Conservation (phyloP, 148 eudicot genomes). For the Chenopodium quinoa region DNA sequence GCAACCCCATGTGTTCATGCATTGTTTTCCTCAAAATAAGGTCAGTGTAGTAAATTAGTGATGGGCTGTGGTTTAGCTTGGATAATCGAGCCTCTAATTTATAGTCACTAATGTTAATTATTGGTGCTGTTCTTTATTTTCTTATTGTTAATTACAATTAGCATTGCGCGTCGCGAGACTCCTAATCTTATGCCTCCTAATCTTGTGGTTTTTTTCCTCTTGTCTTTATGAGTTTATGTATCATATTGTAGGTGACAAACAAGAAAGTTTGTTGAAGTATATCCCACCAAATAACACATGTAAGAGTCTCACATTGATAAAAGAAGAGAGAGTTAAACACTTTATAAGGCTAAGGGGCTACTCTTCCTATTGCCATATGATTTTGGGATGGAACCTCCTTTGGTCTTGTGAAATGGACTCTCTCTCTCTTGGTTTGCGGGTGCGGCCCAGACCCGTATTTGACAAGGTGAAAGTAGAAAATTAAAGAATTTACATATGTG, state of each 20-base stretch:
- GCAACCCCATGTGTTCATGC: constrained; percentile 64
- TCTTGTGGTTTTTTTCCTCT: constrained; percentile 9
- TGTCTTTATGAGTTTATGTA: constrained; percentile 6
- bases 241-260: not conserved
- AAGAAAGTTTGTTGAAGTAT: not conserved
- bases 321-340: too few species aligned
- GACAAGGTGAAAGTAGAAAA: not conserved
- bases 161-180: constrained; percentile 1
- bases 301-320: too few species aligned
- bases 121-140: constrained; percentile 28
- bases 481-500: not conserved
- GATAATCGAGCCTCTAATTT: constrained; percentile 41
- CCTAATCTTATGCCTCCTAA: constrained; percentile 16
- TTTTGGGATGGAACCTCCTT: too few species aligned
- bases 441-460: too few species aligned
- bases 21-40: constrained; percentile 61
- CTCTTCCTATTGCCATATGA: too few species aligned
- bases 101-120: constrained; percentile 30
- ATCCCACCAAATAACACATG: too few species aligned
- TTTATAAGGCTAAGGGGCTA: too few species aligned
- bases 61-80: constrained; percentile 39
- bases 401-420: too few species aligned
- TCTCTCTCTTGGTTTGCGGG: too few species aligned
- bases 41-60: constrained; percentile 29
- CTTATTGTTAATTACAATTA: constrained; percentile 24